These are phyloP conservation scores for Sphagnum tenellum DNA, from an alignment of 225 moss, liverwort and hornwort genomes.

Conservation along the genomic window DNA sequence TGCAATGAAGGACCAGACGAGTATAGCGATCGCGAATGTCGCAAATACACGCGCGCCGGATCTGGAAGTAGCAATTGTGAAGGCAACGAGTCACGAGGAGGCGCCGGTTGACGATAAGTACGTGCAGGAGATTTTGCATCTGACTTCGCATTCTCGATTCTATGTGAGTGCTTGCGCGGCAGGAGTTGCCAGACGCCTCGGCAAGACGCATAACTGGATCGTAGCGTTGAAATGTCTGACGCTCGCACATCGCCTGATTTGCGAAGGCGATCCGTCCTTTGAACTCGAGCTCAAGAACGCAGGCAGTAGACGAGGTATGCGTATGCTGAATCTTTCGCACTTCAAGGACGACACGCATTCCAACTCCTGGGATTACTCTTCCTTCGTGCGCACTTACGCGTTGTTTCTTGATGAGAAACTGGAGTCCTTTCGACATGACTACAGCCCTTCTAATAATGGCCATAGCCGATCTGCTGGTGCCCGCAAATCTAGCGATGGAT, in stretches of 20 bases:
- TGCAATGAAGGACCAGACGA: conserved; percentile 55
- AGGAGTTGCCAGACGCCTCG: conserved; percentile 44
- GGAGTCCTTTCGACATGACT: conserved; percentile 17
- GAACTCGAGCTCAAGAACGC: conserved; percentile 40
- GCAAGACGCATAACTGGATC: conserved; percentile 55
- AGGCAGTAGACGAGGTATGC: conserved; percentile 29
- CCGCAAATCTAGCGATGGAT: conserved; percentile 5
- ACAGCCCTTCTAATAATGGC: neutral
- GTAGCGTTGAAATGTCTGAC: conserved; percentile 47
- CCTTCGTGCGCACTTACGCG: conserved; percentile 50
- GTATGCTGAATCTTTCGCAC: conserved; percentile 37
- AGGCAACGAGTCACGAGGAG: conserved; percentile 58
- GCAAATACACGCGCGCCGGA: conserved; percentile 21
- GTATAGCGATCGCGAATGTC: conserved; percentile 53
- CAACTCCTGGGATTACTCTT: conserved; percentile 59
- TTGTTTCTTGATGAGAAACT: conserved; percentile 54
- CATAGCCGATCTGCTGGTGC: conserved; percentile 2
- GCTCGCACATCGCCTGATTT: conserved; percentile 45
- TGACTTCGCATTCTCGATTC: conserved; percentile 40
- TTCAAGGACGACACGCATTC: conserved; percentile 53
- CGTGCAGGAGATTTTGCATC: conserved; percentile 43
- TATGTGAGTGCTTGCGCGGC: conserved; percentile 49
- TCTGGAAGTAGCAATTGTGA: conserved; percentile 50
- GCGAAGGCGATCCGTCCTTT: conserved; percentile 48
- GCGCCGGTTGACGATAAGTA: conserved; percentile 33